Base-by-base conservation (phyloP, 495 filamentous ascomycete species). In the Trichodelitschia bisporula region DNA sequence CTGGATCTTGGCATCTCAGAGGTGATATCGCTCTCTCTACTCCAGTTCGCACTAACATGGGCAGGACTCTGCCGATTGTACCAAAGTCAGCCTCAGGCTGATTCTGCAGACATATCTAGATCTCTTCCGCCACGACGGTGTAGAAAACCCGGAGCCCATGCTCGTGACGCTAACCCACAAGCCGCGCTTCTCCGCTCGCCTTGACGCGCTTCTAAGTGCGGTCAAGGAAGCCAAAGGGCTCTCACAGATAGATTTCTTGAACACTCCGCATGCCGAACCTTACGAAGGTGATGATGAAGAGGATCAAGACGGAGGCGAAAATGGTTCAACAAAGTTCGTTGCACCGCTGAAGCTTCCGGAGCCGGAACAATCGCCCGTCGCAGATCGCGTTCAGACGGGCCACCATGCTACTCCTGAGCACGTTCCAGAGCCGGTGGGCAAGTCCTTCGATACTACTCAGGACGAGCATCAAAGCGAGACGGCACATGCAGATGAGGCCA, bases 1-100 rank as follows among this genome's bases (percentile, higher is more conserved):
- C 53, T 86, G 33, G 70, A 62, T 38, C 55, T 90, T 19, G 61
- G 74, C 38, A 54, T 78, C 46, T 64, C 60, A 36, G 76, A 86
- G 61, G 75, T 75, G 58, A 61, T 61, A 9, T 4, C 17, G 4
- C 14, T 19, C 8, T 15, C 8, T 8, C 29, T 11, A 13, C 5
- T 12, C 15, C 26, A 6, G 4, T 31, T 9, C 9, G 4, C 8
- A 24, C 21, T 24, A 24, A 19, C 12, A 24, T 12, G 11, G 12
- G 0, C 38, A 68, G 63, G 61, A 66, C 44, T 57, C 51, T 20
- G 33, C 45, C 10, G 38, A 56, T 27, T 38, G 47, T 21, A 46
- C 44, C 13, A 46, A 56, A 33, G 43, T 56, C 14, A 61, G 58
- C n/a, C 48, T 77, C 29, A 45, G 54, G 25, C 52, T 68, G 26